Conservation (phyloP, 1,284 basidiomycete genomes). For the Farysia itapuensis region DNA sequence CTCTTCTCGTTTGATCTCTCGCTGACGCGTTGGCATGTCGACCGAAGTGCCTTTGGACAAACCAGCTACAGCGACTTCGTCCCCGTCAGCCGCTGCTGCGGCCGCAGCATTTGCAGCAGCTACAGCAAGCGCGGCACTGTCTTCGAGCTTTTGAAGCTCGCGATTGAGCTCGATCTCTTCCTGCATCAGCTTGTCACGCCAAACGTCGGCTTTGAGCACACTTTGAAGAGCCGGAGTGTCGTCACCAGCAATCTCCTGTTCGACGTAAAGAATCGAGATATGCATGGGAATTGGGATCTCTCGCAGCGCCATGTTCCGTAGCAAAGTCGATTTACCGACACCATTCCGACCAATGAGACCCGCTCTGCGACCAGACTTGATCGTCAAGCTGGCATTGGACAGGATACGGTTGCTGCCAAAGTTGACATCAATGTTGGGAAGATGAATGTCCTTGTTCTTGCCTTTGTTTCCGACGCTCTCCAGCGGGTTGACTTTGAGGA, state of each 20-base stretch:
- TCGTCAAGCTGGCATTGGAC: constrained; percentile 64
- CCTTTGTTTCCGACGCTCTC: constrained; percentile 78
- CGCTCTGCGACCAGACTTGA: constrained; percentile 51
- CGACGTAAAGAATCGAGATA: constrained; percentile 96
- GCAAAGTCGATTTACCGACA: constrained; percentile 93
- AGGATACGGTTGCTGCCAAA: constrained; percentile 84
- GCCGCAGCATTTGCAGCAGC: constrained; percentile 24
- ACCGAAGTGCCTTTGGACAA: constrained; percentile 45
- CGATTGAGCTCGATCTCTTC: constrained; percentile 51
- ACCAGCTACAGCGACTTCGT: constrained; percentile 19
- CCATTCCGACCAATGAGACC: constrained; percentile 70
- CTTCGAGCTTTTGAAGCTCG: constrained; percentile 51
- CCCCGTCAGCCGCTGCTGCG: constrained; percentile 5
- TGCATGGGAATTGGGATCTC: constrained; percentile 78
- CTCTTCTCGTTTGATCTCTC: constrained; percentile 69
- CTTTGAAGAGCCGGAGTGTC: constrained; percentile 89
- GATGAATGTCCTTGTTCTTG: constrained; percentile 75
- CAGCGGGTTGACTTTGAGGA: constrained; percentile 97
- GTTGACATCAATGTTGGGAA: constrained; percentile 80
- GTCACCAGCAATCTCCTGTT: constrained; percentile 86
- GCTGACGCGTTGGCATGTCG: constrained; percentile 57
- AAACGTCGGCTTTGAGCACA: constrained; percentile 72
- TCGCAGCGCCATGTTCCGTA: constrained; percentile 91
- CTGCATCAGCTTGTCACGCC: constrained; percentile 53
- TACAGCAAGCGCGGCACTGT: constrained; percentile 33